Base-by-base conservation (phyloP, 768 basidiomycete genomes). In the Leccinum fibrillosum region DNA sequence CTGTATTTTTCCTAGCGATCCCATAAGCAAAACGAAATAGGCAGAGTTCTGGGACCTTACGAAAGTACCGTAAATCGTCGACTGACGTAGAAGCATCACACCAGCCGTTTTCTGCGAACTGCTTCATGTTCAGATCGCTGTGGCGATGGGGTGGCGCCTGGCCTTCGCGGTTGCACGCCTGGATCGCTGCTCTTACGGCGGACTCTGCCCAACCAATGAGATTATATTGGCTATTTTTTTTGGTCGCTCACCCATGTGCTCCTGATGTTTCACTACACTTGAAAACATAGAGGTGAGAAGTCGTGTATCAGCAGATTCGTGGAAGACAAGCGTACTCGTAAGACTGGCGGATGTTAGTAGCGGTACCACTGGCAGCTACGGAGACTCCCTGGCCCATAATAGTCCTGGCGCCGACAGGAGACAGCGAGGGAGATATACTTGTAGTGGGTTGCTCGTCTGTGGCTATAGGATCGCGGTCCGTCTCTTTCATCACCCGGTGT, bases 1-100 rank as follows among this genome's bases (percentile, higher is more conserved):
- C 2, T 78, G 82, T 72, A 85, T 80, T 61, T 78, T 74, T 39
- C 81, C 86, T 86, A 35, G 2, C 53, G 53, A 52, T 48, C 52
- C 49, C 0, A 55, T 49, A 34, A n/a, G 10, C 21, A 19, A 5
- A 17, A 9, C 2, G 19, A 53, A 30, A 44, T 25, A 57, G 56
- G 44, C 10, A 44, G 28, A 17, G 19, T 35, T 12, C 44, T 37
- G 30, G 30, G 30, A 32, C 4, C 30, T 32, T 32, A 32, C 30
- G 30, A 32, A 32, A 32, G 30, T 32, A 32, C 11, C 30, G 30
- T 12, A 32, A 32, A 32, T 32, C 30, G 11, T 32, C 4, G 30
- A 32, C 30, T 32, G 30, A 32, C 30, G 30, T 12, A 32, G 30
- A 32, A 32, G 11, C 30, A 11, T 4, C 30, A 30, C 30, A 30